These are phyloP conservation scores for Ophiostoma populinum DNA, from an alignment of 2,329 filamentous ascomycete genomes.

Conservation along the genomic window DNA sequence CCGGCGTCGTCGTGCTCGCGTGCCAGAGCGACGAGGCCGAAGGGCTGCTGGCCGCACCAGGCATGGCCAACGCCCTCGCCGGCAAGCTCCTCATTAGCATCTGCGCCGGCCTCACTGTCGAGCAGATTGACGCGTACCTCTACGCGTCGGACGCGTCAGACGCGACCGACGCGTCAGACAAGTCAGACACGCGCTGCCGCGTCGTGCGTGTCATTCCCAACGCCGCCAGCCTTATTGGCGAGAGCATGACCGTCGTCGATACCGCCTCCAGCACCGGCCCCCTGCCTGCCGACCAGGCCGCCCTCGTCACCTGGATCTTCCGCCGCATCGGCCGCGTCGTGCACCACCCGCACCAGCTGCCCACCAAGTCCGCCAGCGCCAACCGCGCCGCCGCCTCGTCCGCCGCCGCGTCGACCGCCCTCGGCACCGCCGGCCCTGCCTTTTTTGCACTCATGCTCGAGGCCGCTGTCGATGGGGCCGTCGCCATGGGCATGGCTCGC, in stretches of 20 bases:
- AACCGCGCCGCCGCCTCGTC: conserved; percentile 21
- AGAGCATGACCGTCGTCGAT: conserved; percentile 70
- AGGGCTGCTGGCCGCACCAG: conserved; percentile 47
- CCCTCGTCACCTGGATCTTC: conserved; percentile 61
- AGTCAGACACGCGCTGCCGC: conserved; percentile 35
- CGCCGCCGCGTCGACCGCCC: conserved; percentile 55
- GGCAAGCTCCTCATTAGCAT: conserved; percentile 74
- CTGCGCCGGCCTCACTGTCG: conserved; percentile 55
- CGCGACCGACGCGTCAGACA: too few species aligned
- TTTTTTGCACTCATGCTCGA: conserved; percentile 64
- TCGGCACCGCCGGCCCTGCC: conserved; percentile 59
- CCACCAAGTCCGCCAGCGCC: not conserved
- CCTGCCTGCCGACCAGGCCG: conserved; percentile 32
- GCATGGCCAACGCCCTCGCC: conserved; percentile 50
- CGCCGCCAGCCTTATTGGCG: conserved; percentile 59
- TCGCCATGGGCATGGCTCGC: conserved; percentile 61
- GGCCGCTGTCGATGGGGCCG: conserved; percentile 57
- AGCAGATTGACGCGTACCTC: conserved; percentile 48
- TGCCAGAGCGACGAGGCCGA: conserved; percentile 67
- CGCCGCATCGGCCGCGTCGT: conserved; percentile 49
- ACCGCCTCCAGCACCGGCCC: conserved; percentile 29
- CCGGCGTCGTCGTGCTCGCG: conserved; percentile 58
- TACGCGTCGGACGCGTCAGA: conserved; percentile 24
- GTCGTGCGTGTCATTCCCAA: conserved; percentile 75
- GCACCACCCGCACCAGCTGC: conserved; percentile 5